These are phyloP conservation scores for Camptophora hylomeconis DNA, from an alignment of 2,329 filamentous ascomycete genomes.

Conservation along the genomic window DNA sequence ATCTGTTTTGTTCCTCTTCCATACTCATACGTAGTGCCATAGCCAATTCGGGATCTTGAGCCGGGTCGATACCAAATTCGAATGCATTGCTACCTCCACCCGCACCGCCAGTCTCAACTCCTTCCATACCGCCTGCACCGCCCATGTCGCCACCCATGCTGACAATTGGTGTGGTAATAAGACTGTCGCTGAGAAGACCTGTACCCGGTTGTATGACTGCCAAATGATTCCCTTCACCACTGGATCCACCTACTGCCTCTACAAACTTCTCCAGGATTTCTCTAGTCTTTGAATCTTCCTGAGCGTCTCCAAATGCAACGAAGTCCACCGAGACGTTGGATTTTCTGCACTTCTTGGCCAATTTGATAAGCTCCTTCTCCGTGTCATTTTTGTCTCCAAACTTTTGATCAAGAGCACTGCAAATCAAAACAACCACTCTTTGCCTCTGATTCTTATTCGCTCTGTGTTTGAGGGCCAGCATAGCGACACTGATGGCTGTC, in stretches of 20 bases:
- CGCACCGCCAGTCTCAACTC: constrained; percentile 34
- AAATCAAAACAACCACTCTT: constrained; percentile 93
- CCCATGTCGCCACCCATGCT: constrained; percentile 49
- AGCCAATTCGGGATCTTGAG: constrained; percentile 83
- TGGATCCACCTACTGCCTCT: constrained; percentile 66
- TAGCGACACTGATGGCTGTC: constrained; percentile 85
- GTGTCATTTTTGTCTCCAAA: constrained; percentile 47
- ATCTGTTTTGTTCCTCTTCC: constrained; percentile 91
- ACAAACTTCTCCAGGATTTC: constrained; percentile 90
- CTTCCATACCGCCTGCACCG: constrained; percentile 46
- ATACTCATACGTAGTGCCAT: constrained; percentile 93
- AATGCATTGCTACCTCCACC: constrained; percentile 54
- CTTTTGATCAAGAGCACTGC: constrained; percentile 56
- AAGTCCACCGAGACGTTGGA: constrained; percentile 88
- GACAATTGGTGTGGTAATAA: constrained; percentile 79
- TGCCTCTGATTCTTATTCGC: constrained; percentile 96
- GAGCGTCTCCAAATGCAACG: constrained; percentile 83
- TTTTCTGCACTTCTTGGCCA: constrained; percentile 99
- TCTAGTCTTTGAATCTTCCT: constrained; percentile 66
- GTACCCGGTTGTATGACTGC: constrained; percentile 82
- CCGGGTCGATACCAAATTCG: constrained; percentile 82
- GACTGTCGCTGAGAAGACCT: constrained; percentile 82
- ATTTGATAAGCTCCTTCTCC: constrained; percentile 73
- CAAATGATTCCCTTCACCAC: constrained; percentile 78
- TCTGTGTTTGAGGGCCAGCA: constrained; percentile 89